Percentiles rank a stretch among this genome's conserved stretches.
These are phyloP conservation scores for Phialophora expanda DNA, from an alignment of 2,329 filamentous ascomycete species.

Conservation along the genomic window DNA sequence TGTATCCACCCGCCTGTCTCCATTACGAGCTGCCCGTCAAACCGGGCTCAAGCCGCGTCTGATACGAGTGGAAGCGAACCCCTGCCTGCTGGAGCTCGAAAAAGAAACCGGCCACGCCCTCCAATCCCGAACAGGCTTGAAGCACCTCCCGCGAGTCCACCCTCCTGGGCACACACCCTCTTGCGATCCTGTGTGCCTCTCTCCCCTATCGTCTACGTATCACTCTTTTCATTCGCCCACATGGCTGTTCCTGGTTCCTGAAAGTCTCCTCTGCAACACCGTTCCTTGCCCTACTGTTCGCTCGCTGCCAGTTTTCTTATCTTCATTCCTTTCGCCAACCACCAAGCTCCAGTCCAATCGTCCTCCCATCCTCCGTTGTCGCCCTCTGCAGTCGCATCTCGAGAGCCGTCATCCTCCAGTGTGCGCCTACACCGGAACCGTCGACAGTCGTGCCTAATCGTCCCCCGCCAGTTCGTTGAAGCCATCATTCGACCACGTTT, in stretches of 20 bases:
- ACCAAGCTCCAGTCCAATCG: constrained; percentile 15
- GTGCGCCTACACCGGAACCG: not conserved
- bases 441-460: not conserved
- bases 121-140: constrained; percentile 9
- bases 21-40: not conserved
- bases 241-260: constrained; percentile 33
- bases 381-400: constrained; percentile 4
- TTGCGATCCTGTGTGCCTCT: constrained; percentile 14
- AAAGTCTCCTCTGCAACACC: constrained; percentile 20
- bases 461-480: constrained; percentile 29
- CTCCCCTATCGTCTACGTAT: constrained; percentile 24
- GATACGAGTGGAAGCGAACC: not conserved
- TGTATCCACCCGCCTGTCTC: constrained; percentile 5
- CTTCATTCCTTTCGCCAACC: constrained; percentile 27
- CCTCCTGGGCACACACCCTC: constrained; percentile 8
- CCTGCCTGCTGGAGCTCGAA: not conserved
- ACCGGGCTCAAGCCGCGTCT: constrained; percentile 2
- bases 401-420: constrained; percentile 17
- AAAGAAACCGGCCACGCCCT: constrained; percentile 1
- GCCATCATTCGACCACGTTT: constrained; percentile 16
- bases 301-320: constrained; percentile 23
- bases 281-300: constrained; percentile 25
- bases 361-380: constrained; percentile 11
- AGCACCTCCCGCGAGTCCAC: constrained; percentile 7
- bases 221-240: constrained; percentile 28